These are phyloP conservation scores for Clitocybe nebularis DNA, from an alignment of 1,284 basidiomycete genomes.

Conservation along the genomic window DNA sequence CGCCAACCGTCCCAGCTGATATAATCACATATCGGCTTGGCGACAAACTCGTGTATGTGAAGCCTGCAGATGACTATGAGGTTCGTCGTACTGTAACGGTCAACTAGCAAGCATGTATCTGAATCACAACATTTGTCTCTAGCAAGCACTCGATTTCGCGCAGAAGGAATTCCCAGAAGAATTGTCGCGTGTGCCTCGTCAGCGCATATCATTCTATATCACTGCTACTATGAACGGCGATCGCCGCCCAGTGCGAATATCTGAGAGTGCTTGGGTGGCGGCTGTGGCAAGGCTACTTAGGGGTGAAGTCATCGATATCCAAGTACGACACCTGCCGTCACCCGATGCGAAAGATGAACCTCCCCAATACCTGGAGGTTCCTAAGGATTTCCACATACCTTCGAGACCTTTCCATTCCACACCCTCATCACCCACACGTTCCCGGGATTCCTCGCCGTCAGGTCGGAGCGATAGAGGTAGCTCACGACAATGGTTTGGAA, in stretches of 20 bases:
- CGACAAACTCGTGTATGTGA: constrained; percentile 49
- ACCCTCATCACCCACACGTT: constrained; percentile 17
- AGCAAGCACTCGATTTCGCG: constrained; percentile 56
- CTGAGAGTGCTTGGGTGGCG: constrained; percentile 51
- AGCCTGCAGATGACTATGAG: constrained; percentile 40
- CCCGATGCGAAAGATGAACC: constrained; percentile 22
- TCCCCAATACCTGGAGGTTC: constrained; percentile 33
- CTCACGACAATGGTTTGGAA: constrained; percentile 38
- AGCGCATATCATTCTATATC: constrained; percentile 43
- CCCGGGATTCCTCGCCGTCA: constrained; percentile 18
- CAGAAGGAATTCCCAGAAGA: constrained; percentile 43
- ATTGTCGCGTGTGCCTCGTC: constrained; percentile 34
- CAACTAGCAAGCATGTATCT: constrained; percentile 35
- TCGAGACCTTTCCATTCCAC: constrained; percentile 18
- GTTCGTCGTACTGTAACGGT: constrained; percentile 26
- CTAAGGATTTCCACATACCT: constrained; percentile 15
- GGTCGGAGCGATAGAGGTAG: constrained; percentile 11
- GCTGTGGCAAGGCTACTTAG: constrained; percentile 40
- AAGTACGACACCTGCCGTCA: constrained; percentile 23
- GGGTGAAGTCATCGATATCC: constrained; percentile 54
- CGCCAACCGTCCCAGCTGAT: constrained; percentile 26
- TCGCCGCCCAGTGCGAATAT: constrained; percentile 42
- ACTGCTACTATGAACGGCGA: constrained; percentile 31
- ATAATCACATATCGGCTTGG: constrained; percentile 51
- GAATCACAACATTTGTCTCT: constrained; percentile 2